Evolutionary conservation across 306 rosid genomes (phyloP).

Genomic region (Arachis hypogaea): DNA sequence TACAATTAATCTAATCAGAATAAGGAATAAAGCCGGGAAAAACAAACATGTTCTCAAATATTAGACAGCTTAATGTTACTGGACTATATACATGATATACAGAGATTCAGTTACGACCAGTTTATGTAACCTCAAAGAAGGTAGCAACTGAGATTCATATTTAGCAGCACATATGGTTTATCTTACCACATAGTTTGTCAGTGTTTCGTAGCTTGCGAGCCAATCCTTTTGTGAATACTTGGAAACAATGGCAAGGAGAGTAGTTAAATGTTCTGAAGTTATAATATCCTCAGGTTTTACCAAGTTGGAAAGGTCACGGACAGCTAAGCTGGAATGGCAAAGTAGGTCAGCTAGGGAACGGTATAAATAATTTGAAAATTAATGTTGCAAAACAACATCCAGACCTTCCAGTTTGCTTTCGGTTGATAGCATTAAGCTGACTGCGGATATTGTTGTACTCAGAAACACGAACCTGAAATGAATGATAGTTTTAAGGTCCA

Average conservation of each 20-base stretch:
- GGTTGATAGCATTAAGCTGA: constrained; percentile 84
- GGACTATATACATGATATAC: constrained; percentile 28
- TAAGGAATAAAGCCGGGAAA: constrained; percentile 29
- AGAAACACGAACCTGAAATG: constrained; percentile 74
- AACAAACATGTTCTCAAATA: constrained; percentile 13
- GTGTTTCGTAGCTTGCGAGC: constrained; percentile 87
- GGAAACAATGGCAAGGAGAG: constrained; percentile 85
- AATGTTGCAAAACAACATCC: background rate
- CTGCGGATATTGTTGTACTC: constrained; percentile 85
- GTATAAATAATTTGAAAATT: constrained; percentile 23
- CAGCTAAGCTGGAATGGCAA: constrained; percentile 74
- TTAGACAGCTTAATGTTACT: constrained; percentile 32
- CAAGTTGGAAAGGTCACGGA: constrained; percentile 89
- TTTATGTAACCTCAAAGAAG: constrained; percentile 18
- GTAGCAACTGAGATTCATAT: constrained; percentile 31
- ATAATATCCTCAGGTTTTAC: constrained; percentile 88
- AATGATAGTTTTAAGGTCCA: constrained; percentile 35
- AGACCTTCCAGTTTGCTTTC: constrained; percentile 95
- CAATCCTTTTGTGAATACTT: constrained; percentile 96
- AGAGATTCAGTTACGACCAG: constrained; percentile 29
- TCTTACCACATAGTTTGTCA: constrained; percentile 85
- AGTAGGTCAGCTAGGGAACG: constrained; percentile 34
- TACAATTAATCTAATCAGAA: constrained; percentile 50
- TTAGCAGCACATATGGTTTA: constrained; percentile 24
- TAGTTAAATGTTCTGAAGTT: constrained; percentile 77